Conservation (phyloP, 2,329 filamentous ascomycete genomes). For the Tolypocladium pustulatum region DNA sequence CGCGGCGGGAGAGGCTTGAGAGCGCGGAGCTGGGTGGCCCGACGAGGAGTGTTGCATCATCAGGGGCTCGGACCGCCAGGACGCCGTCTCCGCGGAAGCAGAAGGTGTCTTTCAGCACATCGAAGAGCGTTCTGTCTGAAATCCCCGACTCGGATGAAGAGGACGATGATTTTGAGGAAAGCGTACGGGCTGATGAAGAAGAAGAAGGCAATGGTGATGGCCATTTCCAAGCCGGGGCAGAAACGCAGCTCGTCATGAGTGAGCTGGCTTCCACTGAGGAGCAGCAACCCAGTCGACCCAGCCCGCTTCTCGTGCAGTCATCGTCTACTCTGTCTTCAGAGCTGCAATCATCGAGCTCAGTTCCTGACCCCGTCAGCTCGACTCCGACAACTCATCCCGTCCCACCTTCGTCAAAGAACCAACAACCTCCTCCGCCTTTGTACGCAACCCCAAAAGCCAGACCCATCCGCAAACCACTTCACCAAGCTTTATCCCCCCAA, state of each 20-base stretch:
- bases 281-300: conserved; percentile 3
- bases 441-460: neutral
- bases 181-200: conserved; percentile 9
- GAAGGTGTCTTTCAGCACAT: neutral
- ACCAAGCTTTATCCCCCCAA: conserved; percentile 8
- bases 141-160: conserved; percentile 43
- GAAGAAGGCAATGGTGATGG: conserved; percentile 8
- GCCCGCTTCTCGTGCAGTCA: neutral
- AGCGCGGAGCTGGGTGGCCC: neutral
- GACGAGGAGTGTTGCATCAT: neutral
- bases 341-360: neutral
- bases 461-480: conserved; percentile 17
- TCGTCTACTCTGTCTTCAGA: neutral
- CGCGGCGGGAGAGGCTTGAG: neutral
- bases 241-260: conserved; percentile 23
- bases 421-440: conserved; percentile 1
- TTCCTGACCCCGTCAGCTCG: neutral
- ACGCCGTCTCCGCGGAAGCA: conserved; percentile 6
- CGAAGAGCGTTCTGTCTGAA: conserved; percentile 13
- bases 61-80: conserved; percentile 4
- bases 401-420: conserved; percentile 7
- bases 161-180: conserved; percentile 12
- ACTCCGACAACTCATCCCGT: conserved; percentile 8
- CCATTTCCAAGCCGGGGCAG: conserved; percentile 16
- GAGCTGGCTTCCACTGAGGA: conserved; percentile 19